phyloP scores from a whole-genome alignment of 805 yeast genomes.

The Candida nanaspora region DNA sequence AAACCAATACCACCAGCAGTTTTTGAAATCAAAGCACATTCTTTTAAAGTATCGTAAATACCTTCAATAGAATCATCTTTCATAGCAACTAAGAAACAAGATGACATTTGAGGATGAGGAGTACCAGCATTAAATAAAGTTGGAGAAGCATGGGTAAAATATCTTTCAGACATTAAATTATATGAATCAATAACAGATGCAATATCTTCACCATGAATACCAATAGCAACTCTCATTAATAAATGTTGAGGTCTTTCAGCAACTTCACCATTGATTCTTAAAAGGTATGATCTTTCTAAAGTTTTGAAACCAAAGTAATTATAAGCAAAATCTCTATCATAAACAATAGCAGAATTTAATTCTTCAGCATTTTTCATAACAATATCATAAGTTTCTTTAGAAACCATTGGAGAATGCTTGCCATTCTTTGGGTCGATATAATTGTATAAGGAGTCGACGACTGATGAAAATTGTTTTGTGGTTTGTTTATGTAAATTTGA shows the following conservation, averaged over 20 bases:
- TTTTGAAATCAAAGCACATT: constrained; percentile 56
- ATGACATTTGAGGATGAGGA: constrained; percentile 52
- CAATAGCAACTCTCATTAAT: constrained; percentile 55
- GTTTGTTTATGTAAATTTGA: constrained; percentile 94
- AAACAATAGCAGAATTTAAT: constrained; percentile 66
- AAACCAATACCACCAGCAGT: constrained; percentile 60
- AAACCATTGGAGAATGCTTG: constrained; percentile 59
- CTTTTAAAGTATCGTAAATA: constrained; percentile 52
- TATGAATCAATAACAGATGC: constrained; percentile 47
- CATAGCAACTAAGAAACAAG: constrained; percentile 59
- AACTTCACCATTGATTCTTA: constrained; percentile 47
- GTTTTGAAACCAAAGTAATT: constrained; percentile 59
- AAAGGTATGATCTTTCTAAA: constrained; percentile 49
- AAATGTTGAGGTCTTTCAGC: constrained; percentile 59
- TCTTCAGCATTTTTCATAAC: constrained; percentile 59
- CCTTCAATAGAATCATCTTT: constrained; percentile 59
- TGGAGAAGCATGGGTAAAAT: constrained; percentile 57
- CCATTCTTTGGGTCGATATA: constrained; percentile 80
- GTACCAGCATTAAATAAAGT: constrained; percentile 59
- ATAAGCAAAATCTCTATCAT: constrained; percentile 57
- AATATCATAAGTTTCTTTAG: constrained; percentile 54
- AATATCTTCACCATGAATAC: constrained; percentile 51
- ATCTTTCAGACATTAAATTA: constrained; percentile 51
- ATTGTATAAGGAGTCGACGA: constrained; percentile 61
- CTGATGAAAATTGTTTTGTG: constrained; percentile 76